phyloP scores from a whole-genome alignment of 495 filamentous ascomycete species.

The Penicilliopsis zonata region DNA sequence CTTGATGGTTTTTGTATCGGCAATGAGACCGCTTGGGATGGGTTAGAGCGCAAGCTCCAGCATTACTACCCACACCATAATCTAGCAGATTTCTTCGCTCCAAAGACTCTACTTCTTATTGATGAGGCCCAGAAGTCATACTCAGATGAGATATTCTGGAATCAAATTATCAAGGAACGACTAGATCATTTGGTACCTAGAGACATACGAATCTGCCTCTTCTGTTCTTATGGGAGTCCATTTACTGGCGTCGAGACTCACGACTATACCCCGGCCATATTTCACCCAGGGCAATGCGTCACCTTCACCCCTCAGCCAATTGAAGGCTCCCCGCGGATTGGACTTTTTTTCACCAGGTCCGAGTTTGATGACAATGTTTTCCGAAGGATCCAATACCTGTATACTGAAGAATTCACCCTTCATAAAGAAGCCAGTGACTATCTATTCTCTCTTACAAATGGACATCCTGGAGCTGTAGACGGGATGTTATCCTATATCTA shows the following conservation, averaged over 20 bases:
- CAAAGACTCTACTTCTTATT: background rate
- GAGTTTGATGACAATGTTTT: conserved; percentile 9
- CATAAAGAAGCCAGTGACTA: conserved; percentile 7
- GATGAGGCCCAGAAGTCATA: background rate
- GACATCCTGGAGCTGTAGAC: conserved; percentile 10
- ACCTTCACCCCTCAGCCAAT: conserved; percentile 3
- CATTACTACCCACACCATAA: no score
- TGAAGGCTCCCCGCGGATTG: conserved; percentile 3
- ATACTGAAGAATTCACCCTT: conserved; percentile 1
- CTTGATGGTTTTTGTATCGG: no score
- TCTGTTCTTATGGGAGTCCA: conserved; percentile 11
- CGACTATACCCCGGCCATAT: background rate
- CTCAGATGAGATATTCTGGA: background rate
- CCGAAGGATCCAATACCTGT: background rate
- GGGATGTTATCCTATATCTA: conserved; percentile 1
- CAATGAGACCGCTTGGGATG: no score
- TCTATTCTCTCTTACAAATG: conserved; percentile 9
- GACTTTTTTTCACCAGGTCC: conserved; percentile 8
- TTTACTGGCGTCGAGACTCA: background rate
- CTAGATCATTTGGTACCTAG: background rate
- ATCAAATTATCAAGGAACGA: background rate
- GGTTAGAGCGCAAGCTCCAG: no score
- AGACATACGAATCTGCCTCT: conserved; percentile 6
- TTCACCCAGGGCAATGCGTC: conserved; percentile 1
- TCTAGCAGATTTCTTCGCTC: background rate